Evolutionary conservation across 169 alveolate species (phyloP), one percentile per base, ranked within the genome.

Genomic region (Plasmodium sp.): DNA sequence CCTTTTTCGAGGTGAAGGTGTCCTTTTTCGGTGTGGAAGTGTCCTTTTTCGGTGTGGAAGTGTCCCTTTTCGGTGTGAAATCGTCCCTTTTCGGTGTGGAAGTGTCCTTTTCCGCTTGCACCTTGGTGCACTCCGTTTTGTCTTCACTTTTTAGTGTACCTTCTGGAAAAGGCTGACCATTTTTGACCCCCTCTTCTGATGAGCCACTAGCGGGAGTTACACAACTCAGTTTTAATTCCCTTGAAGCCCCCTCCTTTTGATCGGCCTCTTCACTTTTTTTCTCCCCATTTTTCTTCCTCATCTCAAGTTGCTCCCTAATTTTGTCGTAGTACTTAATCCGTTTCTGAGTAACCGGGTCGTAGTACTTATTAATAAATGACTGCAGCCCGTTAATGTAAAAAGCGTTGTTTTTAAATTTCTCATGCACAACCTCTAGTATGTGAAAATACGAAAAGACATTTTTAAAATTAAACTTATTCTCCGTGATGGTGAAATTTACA

Each of bases 391-490:
- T 90, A 62, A 90, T 90, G 43, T 90, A 90, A 90, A 90, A 90
- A 34, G 91, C 31, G 27, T 90, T 90, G 34, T 90, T 90, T 43
- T 90, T 90, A 31, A 90, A 90, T 67, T 81, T 80, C 7, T 90
- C 94, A 90, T 90, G 94, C n/a, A 90, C 94, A 41, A 90, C 54
- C 67, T 90, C 94, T 67, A 90, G 73, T 45, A 90, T 90, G 79
- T 90, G 94, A 90, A 90, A 90, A 36, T 90, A 90, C 7, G 94
- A 90, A 74, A 90, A 90, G 18, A 90, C 94, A 67, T 90, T 90
- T 90, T 79, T 90, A 80, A 90, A 90, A 58, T 90, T 90, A 18
- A 90, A 90, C 5, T 90, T 90, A 41, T 90, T 90, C 48, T 90
- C 90, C 45, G 94, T 80, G 45, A 90, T 90, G 73, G 91, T 51